These are phyloP conservation scores for Lithocarpus polystachyus DNA, from an alignment of 306 rosid genomes.

Conservation along the genomic window DNA sequence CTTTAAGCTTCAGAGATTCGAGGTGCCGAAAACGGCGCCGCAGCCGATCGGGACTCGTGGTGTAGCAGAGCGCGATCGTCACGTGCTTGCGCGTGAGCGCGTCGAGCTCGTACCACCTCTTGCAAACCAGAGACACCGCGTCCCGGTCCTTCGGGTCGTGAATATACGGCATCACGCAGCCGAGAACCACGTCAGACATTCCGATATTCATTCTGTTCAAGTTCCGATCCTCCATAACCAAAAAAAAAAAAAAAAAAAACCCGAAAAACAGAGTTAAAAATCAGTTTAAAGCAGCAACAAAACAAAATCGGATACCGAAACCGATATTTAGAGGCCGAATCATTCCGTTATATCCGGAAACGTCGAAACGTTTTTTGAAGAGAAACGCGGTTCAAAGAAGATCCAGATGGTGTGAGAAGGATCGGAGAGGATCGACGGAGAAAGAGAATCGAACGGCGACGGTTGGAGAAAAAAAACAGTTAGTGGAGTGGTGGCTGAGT, in stretches of 20 bases:
- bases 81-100: conserved; percentile 89
- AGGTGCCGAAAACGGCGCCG: conserved; percentile 64
- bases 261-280: neutral
- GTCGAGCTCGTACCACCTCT: conserved; percentile 85
- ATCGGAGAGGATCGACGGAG: neutral
- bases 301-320: neutral
- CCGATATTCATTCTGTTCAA: conserved; percentile 4
- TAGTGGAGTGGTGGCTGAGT: neutral
- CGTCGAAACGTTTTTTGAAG: neutral
- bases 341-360: neutral
- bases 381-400: neutral
- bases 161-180: conserved; percentile 77
- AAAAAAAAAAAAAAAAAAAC: neutral
- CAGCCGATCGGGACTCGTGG: conserved; percentile 72
- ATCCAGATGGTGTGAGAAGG: conserved; percentile 1
- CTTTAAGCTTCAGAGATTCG: conserved; percentile 77
- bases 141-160: conserved; percentile 74
- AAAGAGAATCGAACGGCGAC: conserved; percentile 13
- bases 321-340: neutral
- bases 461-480: neutral
- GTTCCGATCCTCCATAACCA: conserved; percentile 37
- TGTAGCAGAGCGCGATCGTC: conserved; percentile 90
- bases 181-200: conserved; percentile 59
- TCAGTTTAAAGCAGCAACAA: too few species aligned
- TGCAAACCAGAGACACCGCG: conserved; percentile 80